Percentiles rank a stretch among this genome's conserved stretches.
Conservation (phyloP, 1,284 basidiomycete genomes). For the Vanrija sp. region DNA sequence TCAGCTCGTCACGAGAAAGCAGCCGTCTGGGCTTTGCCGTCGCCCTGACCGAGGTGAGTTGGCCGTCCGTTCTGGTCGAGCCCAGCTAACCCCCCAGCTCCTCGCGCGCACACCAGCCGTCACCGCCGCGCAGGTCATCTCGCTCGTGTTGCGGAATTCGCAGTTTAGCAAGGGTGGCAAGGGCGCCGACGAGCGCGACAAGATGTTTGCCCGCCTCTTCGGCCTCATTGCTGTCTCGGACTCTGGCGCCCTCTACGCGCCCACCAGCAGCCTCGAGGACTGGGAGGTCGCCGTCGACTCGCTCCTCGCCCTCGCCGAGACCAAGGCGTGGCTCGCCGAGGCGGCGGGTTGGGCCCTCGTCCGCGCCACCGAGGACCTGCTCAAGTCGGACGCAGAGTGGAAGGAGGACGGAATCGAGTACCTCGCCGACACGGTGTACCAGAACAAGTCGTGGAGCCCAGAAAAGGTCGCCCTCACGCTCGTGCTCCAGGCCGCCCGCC, state of each 20-base stretch:
- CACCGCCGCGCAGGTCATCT: constrained; percentile 69
- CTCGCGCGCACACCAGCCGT: constrained; percentile 74
- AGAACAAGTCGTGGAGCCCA: constrained; percentile 67
- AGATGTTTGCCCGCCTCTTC: constrained; percentile 87
- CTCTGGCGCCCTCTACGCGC: constrained; percentile 69
- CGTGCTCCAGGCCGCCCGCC: constrained; percentile 51
- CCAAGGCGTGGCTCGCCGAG: constrained; percentile 88
- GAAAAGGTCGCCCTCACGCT: constrained; percentile 82
- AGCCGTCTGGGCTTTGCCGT: constrained; percentile 93
- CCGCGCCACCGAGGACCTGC: constrained; percentile 61
- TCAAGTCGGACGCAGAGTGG: constrained; percentile 63
- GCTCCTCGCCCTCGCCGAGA: constrained; percentile 67
- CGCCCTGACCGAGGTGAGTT: constrained; percentile 82
- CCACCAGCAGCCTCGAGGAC: constrained; percentile 57
- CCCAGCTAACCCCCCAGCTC: constrained; percentile 55
- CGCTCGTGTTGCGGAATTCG: constrained; percentile 65
- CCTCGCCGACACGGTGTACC: constrained; percentile 57
- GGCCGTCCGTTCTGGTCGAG: neutral
- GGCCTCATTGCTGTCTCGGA: constrained; percentile 77
- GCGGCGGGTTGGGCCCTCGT: constrained; percentile 81
- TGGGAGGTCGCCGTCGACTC: constrained; percentile 64
- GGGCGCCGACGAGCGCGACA: constrained; percentile 86
- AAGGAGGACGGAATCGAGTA: constrained; percentile 61
- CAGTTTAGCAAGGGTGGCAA: constrained; percentile 68
- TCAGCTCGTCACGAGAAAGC: constrained; percentile 87